phyloP scores from a whole-genome alignment of 371 early-diverging fungal genomes.

The Lichtheimia ramosa region DNA sequence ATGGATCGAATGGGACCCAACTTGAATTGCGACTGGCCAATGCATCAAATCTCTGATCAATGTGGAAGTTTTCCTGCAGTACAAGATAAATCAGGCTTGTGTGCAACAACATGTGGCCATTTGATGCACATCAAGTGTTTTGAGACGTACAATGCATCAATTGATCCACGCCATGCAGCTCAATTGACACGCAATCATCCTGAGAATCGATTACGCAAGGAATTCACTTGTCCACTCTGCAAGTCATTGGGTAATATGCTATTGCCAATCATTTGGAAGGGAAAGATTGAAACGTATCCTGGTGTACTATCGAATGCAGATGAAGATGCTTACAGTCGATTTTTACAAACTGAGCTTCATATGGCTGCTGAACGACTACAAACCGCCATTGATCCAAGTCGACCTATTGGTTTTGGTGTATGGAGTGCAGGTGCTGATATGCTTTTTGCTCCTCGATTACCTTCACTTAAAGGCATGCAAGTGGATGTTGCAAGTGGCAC shows the following conservation, averaged over 20 bases:
- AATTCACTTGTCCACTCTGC: slow-evolving; percentile 94
- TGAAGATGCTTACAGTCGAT: slow-evolving; percentile 28
- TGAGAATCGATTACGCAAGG: slow-evolving; percentile 76
- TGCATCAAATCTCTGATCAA: slow-evolving; percentile 25
- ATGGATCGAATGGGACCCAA: slow-evolving; percentile 48
- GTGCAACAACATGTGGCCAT: slow-evolving; percentile 90
- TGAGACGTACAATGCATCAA: slow-evolving; percentile 76
- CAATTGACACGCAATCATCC: slow-evolving; percentile 85
- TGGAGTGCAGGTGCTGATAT: slow-evolving; percentile 13
- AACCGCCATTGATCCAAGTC: slow-evolving; percentile 20
- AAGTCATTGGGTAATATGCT: slow-evolving; percentile 90
- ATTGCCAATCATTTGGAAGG: slow-evolving; percentile 68
- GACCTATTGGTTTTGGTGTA: slow-evolving; percentile 7
- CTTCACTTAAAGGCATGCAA: slow-evolving; percentile 4
- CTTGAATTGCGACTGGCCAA: slow-evolving; percentile 45
- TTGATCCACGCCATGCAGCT: slow-evolving; percentile 76
- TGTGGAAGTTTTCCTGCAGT: slow-evolving; percentile 52
- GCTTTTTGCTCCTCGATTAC: slow-evolving; percentile 12
- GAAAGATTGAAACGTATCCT: slow-evolving; percentile 57
- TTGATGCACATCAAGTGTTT: slow-evolving; percentile 94
- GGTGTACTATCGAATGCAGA: slow-evolving; percentile 41
- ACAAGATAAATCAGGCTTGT: slow-evolving; percentile 58
- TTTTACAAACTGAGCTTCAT: slow-evolving; percentile 35
- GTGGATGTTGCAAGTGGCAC: background rate
- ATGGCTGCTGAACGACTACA: slow-evolving; percentile 22